Percentiles rank a stretch among this genome's conserved stretches.
These are phyloP conservation scores for Leccinellum rugosiceps DNA, from an alignment of 768 basidiomycete species.

Conservation along the genomic window DNA sequence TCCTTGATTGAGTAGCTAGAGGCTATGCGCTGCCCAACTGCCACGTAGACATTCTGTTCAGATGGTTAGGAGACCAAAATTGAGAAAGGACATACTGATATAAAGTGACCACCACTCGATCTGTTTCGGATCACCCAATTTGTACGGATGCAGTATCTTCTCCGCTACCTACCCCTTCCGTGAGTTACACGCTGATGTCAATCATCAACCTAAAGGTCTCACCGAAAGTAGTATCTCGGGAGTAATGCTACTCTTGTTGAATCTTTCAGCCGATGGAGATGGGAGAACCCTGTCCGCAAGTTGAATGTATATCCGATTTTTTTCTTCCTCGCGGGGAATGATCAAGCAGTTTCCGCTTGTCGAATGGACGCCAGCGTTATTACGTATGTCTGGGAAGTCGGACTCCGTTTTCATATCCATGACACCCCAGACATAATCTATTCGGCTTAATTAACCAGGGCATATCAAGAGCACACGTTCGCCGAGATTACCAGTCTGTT, in stretches of 20 bases:
- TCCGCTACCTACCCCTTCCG: background rate
- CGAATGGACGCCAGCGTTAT: background rate
- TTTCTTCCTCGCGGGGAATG: background rate
- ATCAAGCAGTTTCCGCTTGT: background rate
- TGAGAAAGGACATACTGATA: background rate
- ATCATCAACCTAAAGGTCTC: background rate
- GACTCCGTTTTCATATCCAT: background rate
- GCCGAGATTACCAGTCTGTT: background rate
- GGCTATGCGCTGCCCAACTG: background rate
- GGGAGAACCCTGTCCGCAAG: background rate
- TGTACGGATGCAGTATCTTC: background rate
- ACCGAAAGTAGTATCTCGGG: background rate
- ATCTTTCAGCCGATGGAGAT: background rate
- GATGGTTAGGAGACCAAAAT: background rate
- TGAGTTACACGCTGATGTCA: background rate
- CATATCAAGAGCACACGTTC: background rate
- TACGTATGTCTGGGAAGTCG: background rate
- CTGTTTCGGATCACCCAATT: background rate
- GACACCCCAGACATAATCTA: background rate
- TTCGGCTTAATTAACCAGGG: background rate
- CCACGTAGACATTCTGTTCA: background rate
- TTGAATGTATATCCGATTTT: background rate
- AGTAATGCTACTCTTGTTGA: background rate
- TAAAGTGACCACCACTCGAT: background rate
- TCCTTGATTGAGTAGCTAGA: background rate